Evolutionary conservation across 371 early-diverging fungal genomes (phyloP).

Genomic region (Gilbertella persicaria): DNA sequence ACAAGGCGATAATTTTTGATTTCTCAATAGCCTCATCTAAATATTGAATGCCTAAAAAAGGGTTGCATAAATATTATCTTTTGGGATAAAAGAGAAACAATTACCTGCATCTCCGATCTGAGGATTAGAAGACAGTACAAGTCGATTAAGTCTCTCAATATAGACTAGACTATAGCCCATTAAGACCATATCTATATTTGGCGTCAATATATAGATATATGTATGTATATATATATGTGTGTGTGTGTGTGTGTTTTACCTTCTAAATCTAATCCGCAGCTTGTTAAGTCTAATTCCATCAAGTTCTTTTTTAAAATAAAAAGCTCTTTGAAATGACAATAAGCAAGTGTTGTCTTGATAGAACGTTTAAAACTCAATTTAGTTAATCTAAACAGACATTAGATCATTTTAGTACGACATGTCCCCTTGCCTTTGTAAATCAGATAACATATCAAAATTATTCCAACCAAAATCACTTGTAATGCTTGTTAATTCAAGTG

Average conservation of each 20-base stretch:
- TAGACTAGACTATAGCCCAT: slow-evolving; percentile 8
- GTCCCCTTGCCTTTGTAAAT: slow-evolving; percentile 13
- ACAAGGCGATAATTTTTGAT: slow-evolving; percentile 9
- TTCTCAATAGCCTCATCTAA: slow-evolving; percentile 4
- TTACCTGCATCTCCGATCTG: slow-evolving; percentile 22
- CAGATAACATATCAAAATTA: slow-evolving; percentile 15
- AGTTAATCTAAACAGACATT: slow-evolving; percentile 5
- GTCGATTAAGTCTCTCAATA: slow-evolving; percentile 1
- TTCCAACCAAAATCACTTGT: slow-evolving; percentile 20
- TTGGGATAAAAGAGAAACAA: neutral
- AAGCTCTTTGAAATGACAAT: slow-evolving; percentile 1
- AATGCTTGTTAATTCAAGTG: slow-evolving; percentile 15
- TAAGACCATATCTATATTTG: slow-evolving; percentile 9
- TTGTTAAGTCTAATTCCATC: slow-evolving; percentile 16
- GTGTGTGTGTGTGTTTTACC: neutral
- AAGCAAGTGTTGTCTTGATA: neutral
- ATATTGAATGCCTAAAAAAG: slow-evolving; percentile 3
- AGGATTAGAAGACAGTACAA: slow-evolving; percentile 16
- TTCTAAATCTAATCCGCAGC: slow-evolving; percentile 4
- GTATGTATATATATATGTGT: neutral
- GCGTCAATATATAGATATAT: no score
- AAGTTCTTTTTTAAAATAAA: neutral
- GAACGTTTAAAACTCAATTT: slow-evolving; percentile 6
- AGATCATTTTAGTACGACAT: neutral
- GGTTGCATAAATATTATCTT: neutral